A percentile compares a stretch with the other conserved stretches of the same genome.
Evolutionary conservation across 169 alveolate species (phyloP).

Genomic region (Plasmodium adleri): DNA sequence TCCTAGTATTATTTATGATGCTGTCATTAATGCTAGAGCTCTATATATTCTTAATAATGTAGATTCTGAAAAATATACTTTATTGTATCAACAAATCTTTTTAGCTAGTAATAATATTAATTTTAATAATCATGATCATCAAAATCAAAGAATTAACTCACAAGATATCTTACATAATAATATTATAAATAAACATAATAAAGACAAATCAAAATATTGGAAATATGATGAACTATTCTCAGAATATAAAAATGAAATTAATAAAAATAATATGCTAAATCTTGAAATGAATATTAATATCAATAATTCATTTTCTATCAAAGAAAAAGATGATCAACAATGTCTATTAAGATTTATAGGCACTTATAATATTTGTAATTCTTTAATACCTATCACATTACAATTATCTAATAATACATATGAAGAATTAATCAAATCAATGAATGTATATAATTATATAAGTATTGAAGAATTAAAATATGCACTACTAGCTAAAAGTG

Average conservation of each 20-base stretch:
- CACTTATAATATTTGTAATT: slow-evolving; percentile 37
- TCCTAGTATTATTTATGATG: slow-evolving; percentile 71
- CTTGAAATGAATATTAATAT: slow-evolving; percentile 70
- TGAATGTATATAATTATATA: slow-evolving; percentile 64
- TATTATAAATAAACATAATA: slow-evolving; percentile 22
- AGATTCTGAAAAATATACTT: slow-evolving; percentile 61
- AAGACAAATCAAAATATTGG: slow-evolving; percentile 27
- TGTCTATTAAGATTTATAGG: slow-evolving; percentile 66
- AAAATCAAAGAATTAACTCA: slow-evolving; percentile 27
- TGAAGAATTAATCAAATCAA: slow-evolving; percentile 38
- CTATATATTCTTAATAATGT: slow-evolving; percentile 59
- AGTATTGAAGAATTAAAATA: slow-evolving; percentile 81
- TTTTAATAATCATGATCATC: slow-evolving; percentile 22
- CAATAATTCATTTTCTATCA: slow-evolving; percentile 40
- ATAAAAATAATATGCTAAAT: slow-evolving; percentile 64
- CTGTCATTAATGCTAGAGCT: slow-evolving; percentile 68
- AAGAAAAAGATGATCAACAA: slow-evolving; percentile 68
- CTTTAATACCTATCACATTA: slow-evolving; percentile 58
- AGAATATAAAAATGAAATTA: slow-evolving; percentile 63
- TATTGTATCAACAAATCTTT: slow-evolving; percentile 47
- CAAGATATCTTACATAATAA: slow-evolving; percentile 45
- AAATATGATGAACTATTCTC: slow-evolving; percentile 28
- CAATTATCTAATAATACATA: slow-evolving; percentile 64
- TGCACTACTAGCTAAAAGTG: slow-evolving; percentile 81
- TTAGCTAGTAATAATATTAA: slow-evolving; percentile 48